Evolutionary conservation across 441 rosid species (phyloP), one percentile per base, ranked within the genome.

Genomic region (Gossypium gossypioides): DNA sequence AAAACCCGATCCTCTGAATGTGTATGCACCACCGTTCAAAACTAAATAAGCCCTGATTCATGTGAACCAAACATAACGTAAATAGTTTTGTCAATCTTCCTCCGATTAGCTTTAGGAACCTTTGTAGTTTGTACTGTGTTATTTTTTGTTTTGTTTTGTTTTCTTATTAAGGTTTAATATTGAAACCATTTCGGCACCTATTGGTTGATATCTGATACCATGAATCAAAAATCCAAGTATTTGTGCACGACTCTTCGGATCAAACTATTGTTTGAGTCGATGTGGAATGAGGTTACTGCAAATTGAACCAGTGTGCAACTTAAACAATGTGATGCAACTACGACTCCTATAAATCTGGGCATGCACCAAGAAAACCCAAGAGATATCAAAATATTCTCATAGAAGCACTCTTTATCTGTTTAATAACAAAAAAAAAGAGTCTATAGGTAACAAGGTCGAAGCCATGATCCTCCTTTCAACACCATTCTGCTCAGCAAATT

Each of bases 401-500:
- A 19, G 40, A n/a, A 16, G 24, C 57, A 6, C n/a, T 75, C 70
- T 34, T 16, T 56, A 64, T 24, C 52, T 64, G 57, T 67, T 67
- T 42, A 70, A 22, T 34, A 68, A 68, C 15, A 54, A 54, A 70
- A 64, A 73, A 0, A 27, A 12, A 71, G 58, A 0, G 44, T 71
- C 22, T 56, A 29, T 37, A 66, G 62, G 42, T 29, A 64, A 60
- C 63, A 54, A 22, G 61, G 74, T 51, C 75, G 65, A 72, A 52
- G 68, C 63, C 21, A 74, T 50, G 25, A 70, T 69, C 37, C 52
- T 72, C 51, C 50, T 34, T n/a, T 10, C 13, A 22, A 59, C 46
- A 54, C 6, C 34, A 24, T 58, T 57, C 71, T 64, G 58, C 54
- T 72, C 7, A 62, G 24, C 63, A 70, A 77, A 79, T n/a, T n/a